Conservation (phyloP, 192 early-diverging fungal genomes). For the Coemansia sp. region DNA sequence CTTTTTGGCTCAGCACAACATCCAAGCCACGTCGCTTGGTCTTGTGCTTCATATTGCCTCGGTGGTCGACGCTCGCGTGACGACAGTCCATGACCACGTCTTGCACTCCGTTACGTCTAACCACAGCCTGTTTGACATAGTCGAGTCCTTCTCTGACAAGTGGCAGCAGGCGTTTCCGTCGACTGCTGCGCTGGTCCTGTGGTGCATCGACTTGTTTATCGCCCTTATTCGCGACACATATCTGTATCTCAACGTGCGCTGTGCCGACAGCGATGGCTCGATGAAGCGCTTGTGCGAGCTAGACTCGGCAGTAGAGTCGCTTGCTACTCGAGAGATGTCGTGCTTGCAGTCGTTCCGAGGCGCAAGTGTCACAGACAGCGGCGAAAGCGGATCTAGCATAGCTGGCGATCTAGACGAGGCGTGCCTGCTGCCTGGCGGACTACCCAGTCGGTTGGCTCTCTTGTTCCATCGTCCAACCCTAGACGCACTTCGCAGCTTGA, state of each 20-base stretch:
- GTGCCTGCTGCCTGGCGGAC: slow-evolving; percentile 29
- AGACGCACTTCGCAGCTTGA: slow-evolving; percentile 39
- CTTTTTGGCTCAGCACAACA: slow-evolving; percentile 46
- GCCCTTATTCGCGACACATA: slow-evolving; percentile 49
- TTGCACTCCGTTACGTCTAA: slow-evolving; percentile 14
- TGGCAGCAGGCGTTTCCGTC: slow-evolving; percentile 40
- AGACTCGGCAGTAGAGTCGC: slow-evolving; percentile 10
- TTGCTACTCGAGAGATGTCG: slow-evolving; percentile 14
- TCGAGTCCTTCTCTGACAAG: slow-evolving; percentile 22
- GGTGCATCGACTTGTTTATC: slow-evolving; percentile 47
- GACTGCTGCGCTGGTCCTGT: slow-evolving; percentile 44
- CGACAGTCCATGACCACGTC: slow-evolving; percentile 36
- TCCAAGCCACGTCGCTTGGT: slow-evolving; percentile 48
- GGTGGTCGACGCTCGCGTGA: slow-evolving; percentile 43
- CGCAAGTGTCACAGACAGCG: background rate
- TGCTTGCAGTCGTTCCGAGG: slow-evolving; percentile 22
- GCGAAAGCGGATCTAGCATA: too few species aligned
- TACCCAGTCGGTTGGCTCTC: slow-evolving; percentile 41
- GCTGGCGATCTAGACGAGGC: background rate
- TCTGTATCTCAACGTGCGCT: slow-evolving; percentile 43
- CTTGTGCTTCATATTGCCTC: slow-evolving; percentile 43
- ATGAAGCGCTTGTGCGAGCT: slow-evolving; percentile 39
- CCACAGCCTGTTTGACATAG: slow-evolving; percentile 13
- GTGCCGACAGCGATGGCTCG: slow-evolving; percentile 29
- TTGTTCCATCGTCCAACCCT: slow-evolving; percentile 47